Evolutionary conservation across 1,284 basidiomycete species (phyloP), one percentile per base, ranked within the genome.

Genomic region (Cutaneotrichosporon dermatis): DNA sequence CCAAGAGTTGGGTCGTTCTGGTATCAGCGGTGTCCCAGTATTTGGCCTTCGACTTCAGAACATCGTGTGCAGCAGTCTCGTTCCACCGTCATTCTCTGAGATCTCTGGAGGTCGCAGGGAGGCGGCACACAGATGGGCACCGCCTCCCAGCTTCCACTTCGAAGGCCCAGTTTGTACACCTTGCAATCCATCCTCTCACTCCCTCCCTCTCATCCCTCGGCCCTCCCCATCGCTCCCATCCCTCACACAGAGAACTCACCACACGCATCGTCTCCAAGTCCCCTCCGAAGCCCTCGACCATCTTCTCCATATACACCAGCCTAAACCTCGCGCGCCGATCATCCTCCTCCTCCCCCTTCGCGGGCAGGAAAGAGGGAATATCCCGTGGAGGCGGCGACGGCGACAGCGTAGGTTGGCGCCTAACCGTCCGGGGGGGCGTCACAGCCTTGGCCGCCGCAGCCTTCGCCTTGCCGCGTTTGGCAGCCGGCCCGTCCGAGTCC

Each of bases 281-380:
- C 15, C 63, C 68, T 0, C 76, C 75, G 51, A 78, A 78, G 1
- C 71, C 76, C 61, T 76, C 68, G 8, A 78, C 74, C 33, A 78
- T 57, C 50, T 73, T 74, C 64, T 76, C 76, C 76, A 78, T 77
- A 61, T 76, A 78, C 45, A 78, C 70, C 50, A 69, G 65, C 57
- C 69, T 71, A 55, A 78, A 78, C 51, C 66, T 62, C 25, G 66
- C 64, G 43, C 72, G 59, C 37, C 74, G 63, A 16, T 71, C 67
- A 15, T 73, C 71, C 57, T 73, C 71, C 48, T 65, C 69, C 12
- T 59, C 57, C 9, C 25, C 59, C 6, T 52, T 25, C 25, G 59
- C 42, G 9, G 61, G 53, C 6, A 66, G 58, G 62, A 66, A 66
- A 0, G 58, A 58, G 2, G 64, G 64, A 33, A 66, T 58, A n/a